phyloP scores from a whole-genome alignment of 2,329 filamentous ascomycete species.

The Leptographium radiaticola region DNA sequence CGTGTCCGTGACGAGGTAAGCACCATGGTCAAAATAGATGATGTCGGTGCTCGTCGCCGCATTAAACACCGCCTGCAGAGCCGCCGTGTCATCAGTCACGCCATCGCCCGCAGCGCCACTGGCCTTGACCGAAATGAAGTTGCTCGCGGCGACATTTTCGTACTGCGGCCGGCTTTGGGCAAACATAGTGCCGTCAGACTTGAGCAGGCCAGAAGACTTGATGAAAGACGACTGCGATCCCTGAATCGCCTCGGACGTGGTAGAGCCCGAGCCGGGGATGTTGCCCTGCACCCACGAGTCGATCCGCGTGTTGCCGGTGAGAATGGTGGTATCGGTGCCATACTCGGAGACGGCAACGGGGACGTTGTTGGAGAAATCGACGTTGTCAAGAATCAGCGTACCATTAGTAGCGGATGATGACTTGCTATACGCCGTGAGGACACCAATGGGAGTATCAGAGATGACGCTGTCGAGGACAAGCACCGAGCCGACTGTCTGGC shows the following conservation, averaged over 20 bases:
- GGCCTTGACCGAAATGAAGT: conserved; percentile 73
- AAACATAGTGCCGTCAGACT: conserved; percentile 54
- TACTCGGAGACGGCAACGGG: conserved; percentile 50
- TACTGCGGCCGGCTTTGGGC: conserved; percentile 87
- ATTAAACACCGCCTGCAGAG: conserved; percentile 68
- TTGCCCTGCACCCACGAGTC: conserved; percentile 69
- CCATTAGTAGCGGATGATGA: conserved; percentile 53
- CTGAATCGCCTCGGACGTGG: conserved; percentile 40
- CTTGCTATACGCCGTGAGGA: conserved; percentile 61
- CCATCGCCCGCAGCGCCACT: conserved; percentile 82
- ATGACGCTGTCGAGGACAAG: conserved; percentile 72
- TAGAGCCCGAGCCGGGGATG: conserved; percentile 31
- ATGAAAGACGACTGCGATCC: conserved; percentile 36
- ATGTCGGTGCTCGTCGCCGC: conserved; percentile 49
- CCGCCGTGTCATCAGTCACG: conserved; percentile 70
- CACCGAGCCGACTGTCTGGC: conserved; percentile 73
- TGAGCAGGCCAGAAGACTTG: conserved; percentile 57
- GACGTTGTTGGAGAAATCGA: conserved; percentile 62
- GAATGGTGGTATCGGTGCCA: conserved; percentile 43
- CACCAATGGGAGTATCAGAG: conserved; percentile 59
- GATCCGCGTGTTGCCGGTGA: conserved; percentile 58
- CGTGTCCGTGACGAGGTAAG: conserved; percentile 58
- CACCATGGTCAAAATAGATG: conserved; percentile 64
- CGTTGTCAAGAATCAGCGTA: conserved; percentile 76
- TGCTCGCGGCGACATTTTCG: conserved; percentile 47